Percentiles rank a stretch among this genome's conserved stretches.
These are phyloP conservation scores for Microthlaspi erraticum DNA, from an alignment of 345 rosid genomes.

Conservation along the genomic window DNA sequence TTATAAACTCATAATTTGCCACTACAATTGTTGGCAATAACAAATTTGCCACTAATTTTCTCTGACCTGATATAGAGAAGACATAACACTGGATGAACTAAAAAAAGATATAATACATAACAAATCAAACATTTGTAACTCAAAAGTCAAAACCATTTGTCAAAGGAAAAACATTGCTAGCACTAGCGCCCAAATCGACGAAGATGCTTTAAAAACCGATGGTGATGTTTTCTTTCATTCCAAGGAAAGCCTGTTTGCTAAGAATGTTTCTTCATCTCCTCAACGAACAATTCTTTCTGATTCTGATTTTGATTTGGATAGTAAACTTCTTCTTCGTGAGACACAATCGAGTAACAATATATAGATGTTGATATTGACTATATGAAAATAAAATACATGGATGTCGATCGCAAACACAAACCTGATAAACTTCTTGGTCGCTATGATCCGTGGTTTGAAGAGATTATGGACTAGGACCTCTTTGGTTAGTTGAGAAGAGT, in stretches of 20 bases:
- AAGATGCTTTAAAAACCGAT: not conserved
- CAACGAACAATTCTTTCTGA: not conserved
- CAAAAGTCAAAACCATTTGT: not conserved
- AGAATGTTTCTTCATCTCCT: not conserved
- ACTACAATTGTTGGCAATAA: no score
- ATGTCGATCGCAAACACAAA: not conserved
- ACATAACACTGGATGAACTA: not conserved
- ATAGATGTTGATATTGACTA: not conserved
- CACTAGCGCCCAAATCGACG: not conserved
- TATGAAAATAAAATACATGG: not conserved
- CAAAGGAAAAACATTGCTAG: not conserved
- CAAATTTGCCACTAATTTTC: not conserved
- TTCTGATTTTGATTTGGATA: not conserved
- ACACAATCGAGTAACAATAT: not conserved
- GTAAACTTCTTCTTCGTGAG: slow-evolving; percentile 7
- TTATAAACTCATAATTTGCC: not conserved
- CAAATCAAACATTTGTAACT: not conserved
- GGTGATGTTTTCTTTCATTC: slow-evolving; percentile 11
- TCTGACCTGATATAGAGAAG: not conserved
- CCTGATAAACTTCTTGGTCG: slow-evolving; percentile 25
- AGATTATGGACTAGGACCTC: not conserved
- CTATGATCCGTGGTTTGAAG: not conserved
- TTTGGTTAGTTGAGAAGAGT: not conserved
- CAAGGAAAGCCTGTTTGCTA: slow-evolving; percentile 22
- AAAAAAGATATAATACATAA: not conserved